A percentile compares a stretch with the other conserved stretches of the same genome.
phyloP scores from a whole-genome alignment of 441 rosid species.

The Viola pubescens region DNA sequence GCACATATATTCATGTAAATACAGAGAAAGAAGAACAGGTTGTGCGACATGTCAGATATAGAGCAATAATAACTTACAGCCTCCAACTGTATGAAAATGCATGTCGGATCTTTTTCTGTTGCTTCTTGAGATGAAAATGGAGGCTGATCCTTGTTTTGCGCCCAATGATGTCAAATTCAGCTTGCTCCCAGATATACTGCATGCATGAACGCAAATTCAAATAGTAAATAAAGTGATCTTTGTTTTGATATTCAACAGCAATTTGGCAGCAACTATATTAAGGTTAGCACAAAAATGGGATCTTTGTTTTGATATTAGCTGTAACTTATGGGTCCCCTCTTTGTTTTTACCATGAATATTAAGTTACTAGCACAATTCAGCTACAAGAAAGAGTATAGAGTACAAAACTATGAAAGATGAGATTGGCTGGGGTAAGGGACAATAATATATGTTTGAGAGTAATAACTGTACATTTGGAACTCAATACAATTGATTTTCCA shows the following conservation, averaged over 20 bases:
- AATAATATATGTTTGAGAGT: too few species aligned
- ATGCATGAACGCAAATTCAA: slow-evolving; percentile 6
- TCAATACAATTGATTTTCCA: too few species aligned
- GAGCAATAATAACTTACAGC: slow-evolving; percentile 42
- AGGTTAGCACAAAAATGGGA: not conserved
- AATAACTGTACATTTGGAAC: too few species aligned
- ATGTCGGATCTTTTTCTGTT: slow-evolving; percentile 66
- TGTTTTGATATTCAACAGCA: not conserved
- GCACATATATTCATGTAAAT: not conserved
- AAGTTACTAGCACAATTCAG: too few species aligned
- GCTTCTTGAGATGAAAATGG: slow-evolving; percentile 71
- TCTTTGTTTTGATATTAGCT: not conserved
- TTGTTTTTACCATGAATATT: too few species aligned
- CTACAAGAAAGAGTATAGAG: too few species aligned
- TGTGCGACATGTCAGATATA: too few species aligned
- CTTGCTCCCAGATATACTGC: slow-evolving; percentile 93
- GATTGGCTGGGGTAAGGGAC: too few species aligned
- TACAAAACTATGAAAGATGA: too few species aligned
- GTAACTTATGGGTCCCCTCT: not conserved
- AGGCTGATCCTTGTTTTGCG: slow-evolving; percentile 84
- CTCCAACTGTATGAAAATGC: slow-evolving; percentile 92
- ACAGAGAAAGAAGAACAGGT: too few species aligned
- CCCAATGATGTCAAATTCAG: slow-evolving; percentile 67
- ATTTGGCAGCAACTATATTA: not conserved
- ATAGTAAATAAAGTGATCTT: not conserved